Conservation (phyloP, 495 filamentous ascomycete species). For the Penicillium egyptiacum region DNA sequence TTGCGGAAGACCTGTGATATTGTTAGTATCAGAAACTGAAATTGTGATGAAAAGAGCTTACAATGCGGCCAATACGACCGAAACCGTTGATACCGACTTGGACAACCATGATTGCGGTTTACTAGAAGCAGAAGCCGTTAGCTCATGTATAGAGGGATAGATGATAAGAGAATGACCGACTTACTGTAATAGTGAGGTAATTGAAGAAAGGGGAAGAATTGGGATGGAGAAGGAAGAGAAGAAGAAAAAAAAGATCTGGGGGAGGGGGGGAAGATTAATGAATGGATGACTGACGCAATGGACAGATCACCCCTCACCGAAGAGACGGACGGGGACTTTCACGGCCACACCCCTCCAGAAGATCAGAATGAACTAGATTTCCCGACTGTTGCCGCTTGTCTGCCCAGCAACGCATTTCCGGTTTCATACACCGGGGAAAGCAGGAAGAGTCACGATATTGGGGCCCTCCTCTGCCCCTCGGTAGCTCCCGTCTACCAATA, state of each 20-base stretch:
- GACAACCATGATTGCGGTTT: constrained; percentile 46
- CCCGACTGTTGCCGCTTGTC: constrained; percentile 40
- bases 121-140: constrained; percentile 17
- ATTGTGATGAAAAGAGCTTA: constrained; percentile 34
- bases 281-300: constrained; percentile 48
- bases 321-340: constrained; percentile 29
- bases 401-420: constrained; percentile 43
- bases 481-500: constrained; percentile 42
- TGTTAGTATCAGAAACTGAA: constrained; percentile 21
- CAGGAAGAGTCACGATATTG: constrained; percentile 51
- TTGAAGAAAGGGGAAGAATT: constrained; percentile 17
- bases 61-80: constrained; percentile 98
- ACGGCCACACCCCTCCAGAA: constrained; percentile 12
- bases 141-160: constrained; percentile 1
- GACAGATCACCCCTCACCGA: constrained; percentile 42
- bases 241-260: constrained; percentile 21
- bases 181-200: constrained; percentile 29
- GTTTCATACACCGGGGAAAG: constrained; percentile 55
- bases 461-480: constrained; percentile 28
- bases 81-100: constrained; percentile 99
- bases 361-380: constrained; percentile 21
- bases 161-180: constrained; percentile 9
- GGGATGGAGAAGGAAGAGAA: constrained; percentile 37
- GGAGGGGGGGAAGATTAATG: constrained; percentile 31
- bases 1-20: constrained; percentile 66